Evolutionary conservation across 1,139 yeast genomes (phyloP), one percentile per base, ranked within the genome.

Genomic region (Lodderomyces parapsilosis): DNA sequence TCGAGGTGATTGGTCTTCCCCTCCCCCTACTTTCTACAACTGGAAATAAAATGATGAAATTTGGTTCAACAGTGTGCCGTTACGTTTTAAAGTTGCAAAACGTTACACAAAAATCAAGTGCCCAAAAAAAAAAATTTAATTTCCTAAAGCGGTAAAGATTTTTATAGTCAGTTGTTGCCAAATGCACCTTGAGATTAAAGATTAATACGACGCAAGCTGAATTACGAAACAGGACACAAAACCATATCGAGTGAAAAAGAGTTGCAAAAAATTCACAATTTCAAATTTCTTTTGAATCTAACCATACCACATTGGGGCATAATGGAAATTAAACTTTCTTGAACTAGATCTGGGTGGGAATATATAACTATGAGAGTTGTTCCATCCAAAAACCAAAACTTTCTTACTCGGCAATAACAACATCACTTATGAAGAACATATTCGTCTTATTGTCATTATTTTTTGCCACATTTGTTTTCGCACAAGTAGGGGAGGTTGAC

Each of bases 391-490:
- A 13, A 32, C 6, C 6, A 11, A 36, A 4, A 18, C n/a, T 9
- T n/a, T n/a, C n/a, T n/a, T n/a, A n/a, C n/a, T n/a, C n/a, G n/a
- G n/a, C 25, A 24, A 19, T 13, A 10, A 3, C 19, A 7, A 15
- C 33, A 30, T 2, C 27, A 18, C 31, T 33, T 32, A 52, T 52
- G 56, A 51, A 42, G 38, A 43, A 43, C 15, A 15, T 49, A 3
- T 40, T 39, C 36, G 39, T 49, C 2, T 34, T 50, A 13, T 35
- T 50, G 6, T 34, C 53, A 4, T 49, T 49, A n/a, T 44, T 49
- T 24, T 44, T 49, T 15, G 18, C 49, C 32, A 39, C 50, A 15
- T 42, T 50, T 35, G 27, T 45, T 19, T 30, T 50, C 2, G 52
- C 49, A 19, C 43, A 42, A 22, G 22, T 38, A 9, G 27, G 41